These are phyloP conservation scores for Acacia concinna DNA, from an alignment of 331 rosid species.

Conservation along the genomic window DNA sequence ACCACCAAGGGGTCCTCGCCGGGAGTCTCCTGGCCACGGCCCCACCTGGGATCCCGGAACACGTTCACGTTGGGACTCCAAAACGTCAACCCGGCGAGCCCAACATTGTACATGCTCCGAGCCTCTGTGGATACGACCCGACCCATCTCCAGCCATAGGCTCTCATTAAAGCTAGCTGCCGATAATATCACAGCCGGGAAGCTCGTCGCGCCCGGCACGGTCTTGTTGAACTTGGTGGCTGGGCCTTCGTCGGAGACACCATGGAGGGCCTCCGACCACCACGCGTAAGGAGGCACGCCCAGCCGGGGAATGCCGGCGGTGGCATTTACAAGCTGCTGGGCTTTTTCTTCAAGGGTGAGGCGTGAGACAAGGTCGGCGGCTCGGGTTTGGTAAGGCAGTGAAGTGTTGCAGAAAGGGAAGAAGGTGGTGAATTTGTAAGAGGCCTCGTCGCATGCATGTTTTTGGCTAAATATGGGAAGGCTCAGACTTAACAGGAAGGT, in stretches of 20 bases:
- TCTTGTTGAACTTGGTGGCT: conserved; percentile 51
- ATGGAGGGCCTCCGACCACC: conserved; percentile 90
- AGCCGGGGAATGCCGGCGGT: conserved; percentile 51
- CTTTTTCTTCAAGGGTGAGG: conserved; percentile 62
- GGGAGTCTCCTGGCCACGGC: conserved; percentile 73
- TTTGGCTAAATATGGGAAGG: conserved; percentile 40
- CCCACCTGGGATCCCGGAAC: conserved; percentile 84
- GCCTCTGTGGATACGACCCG: conserved; percentile 80
- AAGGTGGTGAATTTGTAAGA: conserved; percentile 34
- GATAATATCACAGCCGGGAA: conserved; percentile 70
- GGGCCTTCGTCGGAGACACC: conserved; percentile 75
- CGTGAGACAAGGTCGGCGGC: conserved; percentile 63
- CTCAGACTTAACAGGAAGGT: conserved; percentile 1
- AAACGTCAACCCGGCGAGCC: conserved; percentile 71
- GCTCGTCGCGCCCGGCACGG: conserved; percentile 71
- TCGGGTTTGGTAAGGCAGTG: conserved; percentile 45
- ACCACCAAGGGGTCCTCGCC: conserved; percentile 81
- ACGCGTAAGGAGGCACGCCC: conserved; percentile 68
- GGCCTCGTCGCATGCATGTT: conserved; percentile 58
- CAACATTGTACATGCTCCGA: conserved; percentile 77
- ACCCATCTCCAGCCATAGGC: conserved; percentile 67
- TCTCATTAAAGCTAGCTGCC: conserved; percentile 62
- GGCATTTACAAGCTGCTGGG: conserved; percentile 47
- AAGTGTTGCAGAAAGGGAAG: conserved; percentile 62
- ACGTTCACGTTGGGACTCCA: conserved; percentile 91